Base-by-base conservation (phyloP, 768 basidiomycete genomes). In the Amylocystis lapponica region DNA sequence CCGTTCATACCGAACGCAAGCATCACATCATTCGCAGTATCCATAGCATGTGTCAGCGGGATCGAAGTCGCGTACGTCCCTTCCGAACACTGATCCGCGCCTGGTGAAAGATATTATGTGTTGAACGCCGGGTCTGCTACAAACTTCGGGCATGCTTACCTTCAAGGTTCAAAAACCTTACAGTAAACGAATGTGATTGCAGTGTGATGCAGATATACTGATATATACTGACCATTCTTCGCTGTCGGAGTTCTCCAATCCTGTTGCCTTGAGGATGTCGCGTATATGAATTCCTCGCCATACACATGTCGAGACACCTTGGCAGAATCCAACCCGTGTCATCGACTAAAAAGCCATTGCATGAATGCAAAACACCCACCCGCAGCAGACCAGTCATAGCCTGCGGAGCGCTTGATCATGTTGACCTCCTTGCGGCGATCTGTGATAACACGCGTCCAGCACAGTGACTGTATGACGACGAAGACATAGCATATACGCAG, bases 61-160 rank as follows among this genome's bases (percentile, higher is more conserved):
- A 55, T 52, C 7, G 54, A 55, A 2, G 54, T 55, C 25, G 46
- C 51, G 21, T 55, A 55, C 2, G 41, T 30, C 21, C 51, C 54
- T 32, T 50, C 49, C 4, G 51, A 52, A 3, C 45, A 47, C 29
- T 55, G 41, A 29, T 55, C 54, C 5, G 54, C 54, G 19, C 54
- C 47, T 38, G 17, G n/a, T n/a, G n/a, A n/a, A n/a, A n/a, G n/a
- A n/a, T n/a, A n/a, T n/a, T n/a, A n/a, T n/a, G n/a, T n/a, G n/a
- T n/a, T n/a, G n/a, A n/a, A n/a, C n/a, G n/a, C n/a, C n/a, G n/a
- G n/a, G n/a, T n/a, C n/a, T n/a, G n/a, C n/a, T n/a, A n/a, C n/a
- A n/a, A n/a, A n/a, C n/a, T n/a, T n/a, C n/a, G n/a, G n/a, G n/a
- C n/a, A n/a, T n/a, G 14, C 26, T 4, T 25, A 27, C 39, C 50